Base-by-base conservation (phyloP, 2,329 filamentous ascomycete genomes). In the Cadophora sp. region DNA sequence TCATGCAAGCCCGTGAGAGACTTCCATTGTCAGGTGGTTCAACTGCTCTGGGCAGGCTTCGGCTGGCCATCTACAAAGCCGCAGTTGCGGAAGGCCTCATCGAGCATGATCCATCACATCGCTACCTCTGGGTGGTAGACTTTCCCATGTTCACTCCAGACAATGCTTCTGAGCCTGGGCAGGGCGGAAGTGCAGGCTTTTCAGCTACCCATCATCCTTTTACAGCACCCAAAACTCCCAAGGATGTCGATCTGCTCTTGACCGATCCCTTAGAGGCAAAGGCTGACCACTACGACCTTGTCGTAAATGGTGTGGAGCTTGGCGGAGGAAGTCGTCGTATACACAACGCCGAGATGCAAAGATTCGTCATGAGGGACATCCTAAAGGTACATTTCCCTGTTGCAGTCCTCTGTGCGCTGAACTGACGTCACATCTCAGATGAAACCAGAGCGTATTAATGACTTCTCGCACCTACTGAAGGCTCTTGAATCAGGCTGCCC, bases 151-250 rank as follows among this genome's bases (percentile, higher is more conserved):
- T 99, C 81, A 94, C 93, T 0, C 92, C 91, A 0, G 81, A 81
- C 11, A 86, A 86, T 63, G 88, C 86, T 62, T 80, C 81, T 9
- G 81, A 85, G 62, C 83, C 86, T 14, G 82, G 75, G 5, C 94
- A 98, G 80, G 93, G 92, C 64, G 94, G 94, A 22, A 79, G 84
- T 27, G 89, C 94, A 0, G 94, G 94, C 4, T 89, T 98, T 75
- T 89, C 91, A 11, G 90, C 95, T 0, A 97, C 94, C 0, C 96
- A 99, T 77, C 96, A 99, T 78, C 96, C 96, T 0, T 99, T 99
- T 80, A 99, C 96, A 0, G 92, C 96, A 0, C 96, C 96, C 0
- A 88, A 92, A 43, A 88, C 88, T 0, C 79, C 85, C 0, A 81
- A 83, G 4, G 94, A 98, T 77, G 86, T 97, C 19, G 90, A 93